phyloP scores from a whole-genome alignment of 148 eudicot genomes.

The Rhododendron ovatum region DNA sequence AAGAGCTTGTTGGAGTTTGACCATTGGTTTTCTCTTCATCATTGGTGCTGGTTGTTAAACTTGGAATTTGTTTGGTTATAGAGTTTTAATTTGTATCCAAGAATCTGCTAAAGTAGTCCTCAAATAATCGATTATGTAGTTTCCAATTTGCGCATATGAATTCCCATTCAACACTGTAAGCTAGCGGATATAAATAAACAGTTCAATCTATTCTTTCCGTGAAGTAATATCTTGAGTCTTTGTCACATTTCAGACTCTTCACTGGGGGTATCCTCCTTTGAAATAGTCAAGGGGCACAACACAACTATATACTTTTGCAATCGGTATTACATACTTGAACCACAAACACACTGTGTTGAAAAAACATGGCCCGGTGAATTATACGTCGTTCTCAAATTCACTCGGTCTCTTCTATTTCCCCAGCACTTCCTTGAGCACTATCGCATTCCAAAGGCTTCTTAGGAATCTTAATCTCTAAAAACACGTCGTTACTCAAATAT shows the following conservation, averaged over 20 bases:
- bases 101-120: not conserved
- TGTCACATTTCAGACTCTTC: not conserved
- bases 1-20: not conserved
- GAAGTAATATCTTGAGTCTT: not conserved
- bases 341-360: not conserved
- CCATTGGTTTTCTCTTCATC: not conserved
- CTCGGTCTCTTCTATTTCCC: not conserved
- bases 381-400: not conserved
- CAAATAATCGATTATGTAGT: not conserved
- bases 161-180: not conserved
- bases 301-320: not conserved
- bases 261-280: not conserved
- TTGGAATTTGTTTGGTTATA: not conserved
- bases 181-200: not conserved
- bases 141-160: not conserved
- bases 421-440: slow-evolving; percentile 15
- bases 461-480: slow-evolving; percentile 64
- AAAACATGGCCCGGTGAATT: not conserved
- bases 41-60: not conserved
- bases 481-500: slow-evolving; percentile 29
- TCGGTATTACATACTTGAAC: not conserved
- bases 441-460: slow-evolving; percentile 35
- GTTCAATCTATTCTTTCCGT: not conserved
- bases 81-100: not conserved
- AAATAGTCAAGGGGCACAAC: not conserved